These are phyloP conservation scores for Pelargonium exstipulatum DNA, from an alignment of 441 rosid genomes.

Conservation along the genomic window DNA sequence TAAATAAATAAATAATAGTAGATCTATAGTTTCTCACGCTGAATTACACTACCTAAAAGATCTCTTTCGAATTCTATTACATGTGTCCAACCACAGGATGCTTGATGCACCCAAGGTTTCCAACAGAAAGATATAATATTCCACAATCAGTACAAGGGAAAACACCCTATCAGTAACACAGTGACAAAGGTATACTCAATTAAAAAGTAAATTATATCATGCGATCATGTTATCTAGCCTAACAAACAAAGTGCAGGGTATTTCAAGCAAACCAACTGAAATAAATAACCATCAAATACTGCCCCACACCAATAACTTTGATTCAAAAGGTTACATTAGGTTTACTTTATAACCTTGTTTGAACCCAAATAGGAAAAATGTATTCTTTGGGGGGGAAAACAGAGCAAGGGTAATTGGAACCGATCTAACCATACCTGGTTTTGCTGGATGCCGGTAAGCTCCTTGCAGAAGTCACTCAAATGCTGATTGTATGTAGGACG, in stretches of 20 bases:
- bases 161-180: too few species aligned
- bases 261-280: neutral
- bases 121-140: too few species aligned
- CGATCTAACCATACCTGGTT: conserved; percentile 39
- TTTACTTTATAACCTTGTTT: neutral
- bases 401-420: neutral
- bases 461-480: conserved; percentile 64
- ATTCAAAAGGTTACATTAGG: neutral
- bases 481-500: conserved; percentile 58
- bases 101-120: too few species aligned
- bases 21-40: too few species aligned
- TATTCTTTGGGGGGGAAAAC: neutral
- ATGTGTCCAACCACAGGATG: too few species aligned
- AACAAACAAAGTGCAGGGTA: neutral
- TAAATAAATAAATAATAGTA: too few species aligned
- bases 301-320: neutral
- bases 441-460: conserved; percentile 67
- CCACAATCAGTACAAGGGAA: too few species aligned
- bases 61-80: too few species aligned
- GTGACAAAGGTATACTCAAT: too few species aligned
- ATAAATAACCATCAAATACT: too few species aligned
- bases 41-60: too few species aligned
- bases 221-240: neutral
- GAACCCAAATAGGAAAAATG: neutral
- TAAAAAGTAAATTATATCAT: neutral